Evolutionary conservation across 192 early-diverging fungal species (phyloP).

Genomic region (Funneliformis mosseae): DNA sequence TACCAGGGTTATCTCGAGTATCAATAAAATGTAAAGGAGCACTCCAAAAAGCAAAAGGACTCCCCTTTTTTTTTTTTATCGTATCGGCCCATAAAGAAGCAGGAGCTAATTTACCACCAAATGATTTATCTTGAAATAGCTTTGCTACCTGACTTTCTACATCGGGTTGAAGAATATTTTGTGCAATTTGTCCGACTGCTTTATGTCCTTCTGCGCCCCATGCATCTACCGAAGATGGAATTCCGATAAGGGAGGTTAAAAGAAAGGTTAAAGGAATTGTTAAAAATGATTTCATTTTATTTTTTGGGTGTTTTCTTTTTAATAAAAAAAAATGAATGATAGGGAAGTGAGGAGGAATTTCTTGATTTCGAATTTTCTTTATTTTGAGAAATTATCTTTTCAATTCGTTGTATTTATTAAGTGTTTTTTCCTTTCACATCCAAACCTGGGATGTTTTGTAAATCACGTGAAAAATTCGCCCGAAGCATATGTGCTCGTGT

Average conservation of each 20-base stretch:
- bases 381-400: too few relatives aligned
- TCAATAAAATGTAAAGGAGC: constrained; percentile 12
- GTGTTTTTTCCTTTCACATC: too few relatives aligned
- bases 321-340: too few relatives aligned
- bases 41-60: neutral
- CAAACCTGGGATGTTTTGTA: too few relatives aligned
- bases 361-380: too few relatives aligned
- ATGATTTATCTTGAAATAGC: neutral
- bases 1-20: constrained; percentile 16
- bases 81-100: constrained; percentile 12
- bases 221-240: neutral
- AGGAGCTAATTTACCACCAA: neutral
- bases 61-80: neutral
- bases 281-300: neutral
- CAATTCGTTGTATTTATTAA: too few relatives aligned
- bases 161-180: constrained; percentile 14
- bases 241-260: neutral
- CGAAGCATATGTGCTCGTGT: too few relatives aligned
- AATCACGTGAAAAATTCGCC: too few relatives aligned
- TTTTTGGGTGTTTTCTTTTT: too few relatives aligned
- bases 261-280: neutral
- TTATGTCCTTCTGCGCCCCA: constrained; percentile 12
- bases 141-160: neutral
- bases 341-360: too few relatives aligned
- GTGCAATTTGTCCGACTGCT: constrained; percentile 15